These are phyloP conservation scores for Sequoiadendron giganteum DNA, from an alignment of 75 land plant species.

Conservation along the genomic window DNA sequence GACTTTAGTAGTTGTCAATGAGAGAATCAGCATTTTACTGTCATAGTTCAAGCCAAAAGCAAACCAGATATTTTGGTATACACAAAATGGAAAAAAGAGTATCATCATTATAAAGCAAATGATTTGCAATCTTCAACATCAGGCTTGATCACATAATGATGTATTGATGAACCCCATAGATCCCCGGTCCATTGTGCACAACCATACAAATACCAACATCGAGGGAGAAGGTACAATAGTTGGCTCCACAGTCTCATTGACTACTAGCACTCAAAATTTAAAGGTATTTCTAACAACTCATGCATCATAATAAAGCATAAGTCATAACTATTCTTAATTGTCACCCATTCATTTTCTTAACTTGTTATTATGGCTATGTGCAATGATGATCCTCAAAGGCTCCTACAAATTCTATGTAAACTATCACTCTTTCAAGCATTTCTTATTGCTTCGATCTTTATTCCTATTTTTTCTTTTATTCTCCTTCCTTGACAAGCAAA, in stretches of 20 bases:
- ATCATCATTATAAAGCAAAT: not conserved
- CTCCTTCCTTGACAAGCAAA: not conserved
- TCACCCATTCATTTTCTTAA: too few relatives aligned
- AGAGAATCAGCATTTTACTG: too few relatives aligned
- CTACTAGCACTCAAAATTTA: not conserved
- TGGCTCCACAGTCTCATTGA: too few relatives aligned
- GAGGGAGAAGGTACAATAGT: not conserved
- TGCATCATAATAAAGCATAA: not conserved
- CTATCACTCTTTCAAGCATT: not conserved
- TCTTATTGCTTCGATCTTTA: not conserved
- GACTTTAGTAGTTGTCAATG: not conserved
- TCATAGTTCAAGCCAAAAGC: not conserved
- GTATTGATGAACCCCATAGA: not conserved
- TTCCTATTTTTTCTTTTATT: not conserved
- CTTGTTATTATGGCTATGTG: too few relatives aligned
- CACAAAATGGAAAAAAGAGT: not conserved
- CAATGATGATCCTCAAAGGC: too few relatives aligned
- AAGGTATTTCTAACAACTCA: not conserved
- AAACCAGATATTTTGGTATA: not conserved
- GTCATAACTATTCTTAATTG: too few relatives aligned
- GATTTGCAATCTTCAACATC: not conserved
- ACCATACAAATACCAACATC: not conserved
- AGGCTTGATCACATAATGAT: not conserved
- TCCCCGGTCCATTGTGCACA: not conserved
- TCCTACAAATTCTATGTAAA: not conserved